A percentile compares a stretch with the other conserved stretches of the same genome.
These are phyloP conservation scores for Wickerhamomyces silvicola DNA, from an alignment of 805 yeast genomes.

Conservation along the genomic window DNA sequence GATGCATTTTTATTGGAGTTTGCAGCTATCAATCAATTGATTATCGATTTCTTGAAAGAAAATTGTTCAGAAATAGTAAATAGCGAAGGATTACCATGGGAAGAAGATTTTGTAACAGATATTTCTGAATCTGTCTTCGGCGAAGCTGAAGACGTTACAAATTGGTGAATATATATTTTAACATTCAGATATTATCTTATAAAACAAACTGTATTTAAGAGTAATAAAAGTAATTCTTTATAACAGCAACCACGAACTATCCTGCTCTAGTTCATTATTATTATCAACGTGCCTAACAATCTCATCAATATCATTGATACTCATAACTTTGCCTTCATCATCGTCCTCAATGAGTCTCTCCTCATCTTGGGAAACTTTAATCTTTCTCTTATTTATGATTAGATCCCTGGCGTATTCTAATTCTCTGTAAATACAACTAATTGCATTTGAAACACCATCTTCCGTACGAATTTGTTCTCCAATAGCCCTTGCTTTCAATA, in stretches of 20 bases:
- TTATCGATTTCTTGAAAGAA: slow-evolving; percentile 56
- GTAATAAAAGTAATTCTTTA: slow-evolving; percentile 1
- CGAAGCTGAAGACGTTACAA: slow-evolving; percentile 90
- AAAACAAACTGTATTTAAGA: not conserved
- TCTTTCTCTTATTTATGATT: slow-evolving; percentile 38
- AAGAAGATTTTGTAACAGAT: slow-evolving; percentile 35
- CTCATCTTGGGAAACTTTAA: slow-evolving; percentile 6
- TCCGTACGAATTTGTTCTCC: slow-evolving; percentile 65
- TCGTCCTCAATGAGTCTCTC: slow-evolving; percentile 3
- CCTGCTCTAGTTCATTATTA: slow-evolving; percentile 5
- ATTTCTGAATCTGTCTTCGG: slow-evolving; percentile 72
- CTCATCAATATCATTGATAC: slow-evolving; percentile 2
- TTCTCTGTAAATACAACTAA: slow-evolving; percentile 71
- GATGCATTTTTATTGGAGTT: slow-evolving; percentile 94
- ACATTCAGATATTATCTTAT: not conserved
- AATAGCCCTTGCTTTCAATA: slow-evolving; percentile 56
- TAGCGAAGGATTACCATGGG: slow-evolving; percentile 36
- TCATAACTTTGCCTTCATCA: slow-evolving; percentile 3
- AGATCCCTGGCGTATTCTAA: slow-evolving; percentile 67
- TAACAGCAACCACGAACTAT: slow-evolving; percentile 16
- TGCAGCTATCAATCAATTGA: slow-evolving; percentile 65
- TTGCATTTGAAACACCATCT: slow-evolving; percentile 73
- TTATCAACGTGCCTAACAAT: slow-evolving; percentile 3
- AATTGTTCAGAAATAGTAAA: slow-evolving; percentile 55
- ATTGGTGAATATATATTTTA: slow-evolving; percentile 50